These are phyloP conservation scores for Verticillium longisporum DNA, from an alignment of 2,329 filamentous ascomycete genomes.

Conservation along the genomic window DNA sequence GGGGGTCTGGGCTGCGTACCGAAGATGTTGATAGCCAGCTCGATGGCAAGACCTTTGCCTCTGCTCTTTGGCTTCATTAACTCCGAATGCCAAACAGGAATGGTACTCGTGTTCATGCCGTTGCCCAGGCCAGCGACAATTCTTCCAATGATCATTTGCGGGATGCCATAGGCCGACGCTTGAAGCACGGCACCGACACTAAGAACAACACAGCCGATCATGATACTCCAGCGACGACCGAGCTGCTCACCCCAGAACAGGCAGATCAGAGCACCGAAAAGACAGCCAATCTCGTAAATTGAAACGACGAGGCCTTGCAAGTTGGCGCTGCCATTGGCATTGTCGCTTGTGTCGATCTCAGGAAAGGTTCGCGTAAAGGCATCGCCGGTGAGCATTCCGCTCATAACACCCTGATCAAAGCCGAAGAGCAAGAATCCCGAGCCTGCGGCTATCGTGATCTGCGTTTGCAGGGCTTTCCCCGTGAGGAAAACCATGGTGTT, in stretches of 20 bases:
- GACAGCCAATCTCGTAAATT: conserved; percentile 42
- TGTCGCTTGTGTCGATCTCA: conserved; percentile 24
- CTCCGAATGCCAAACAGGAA: conserved; percentile 34
- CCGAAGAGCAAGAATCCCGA: conserved; percentile 25
- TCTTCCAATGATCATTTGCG: conserved; percentile 29
- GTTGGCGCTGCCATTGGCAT: conserved; percentile 28
- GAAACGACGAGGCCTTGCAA: conserved; percentile 37
- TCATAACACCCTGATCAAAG: conserved; percentile 18
- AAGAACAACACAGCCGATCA: conserved; percentile 31
- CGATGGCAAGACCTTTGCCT: conserved; percentile 22
- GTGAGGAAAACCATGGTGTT: conserved; percentile 15
- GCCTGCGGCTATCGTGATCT: conserved; percentile 25
- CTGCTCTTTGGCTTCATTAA: conserved; percentile 30
- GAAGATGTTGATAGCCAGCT: conserved; percentile 30
- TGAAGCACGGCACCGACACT: conserved; percentile 36
- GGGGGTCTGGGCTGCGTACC: conserved; percentile 1
- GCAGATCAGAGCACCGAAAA: conserved; percentile 34
- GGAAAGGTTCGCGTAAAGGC: conserved; percentile 24
- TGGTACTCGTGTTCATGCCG: conserved; percentile 37
- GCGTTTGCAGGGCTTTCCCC: conserved; percentile 28
- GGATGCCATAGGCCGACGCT: conserved; percentile 21
- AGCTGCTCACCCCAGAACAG: conserved; percentile 33
- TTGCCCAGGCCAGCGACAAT: conserved; percentile 37
- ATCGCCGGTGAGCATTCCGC: conserved; percentile 22
- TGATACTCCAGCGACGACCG: conserved; percentile 31